Evolutionary conservation across 2,329 filamentous ascomycete genomes (phyloP).

Genomic region (Daldinia eschscholtzii): DNA sequence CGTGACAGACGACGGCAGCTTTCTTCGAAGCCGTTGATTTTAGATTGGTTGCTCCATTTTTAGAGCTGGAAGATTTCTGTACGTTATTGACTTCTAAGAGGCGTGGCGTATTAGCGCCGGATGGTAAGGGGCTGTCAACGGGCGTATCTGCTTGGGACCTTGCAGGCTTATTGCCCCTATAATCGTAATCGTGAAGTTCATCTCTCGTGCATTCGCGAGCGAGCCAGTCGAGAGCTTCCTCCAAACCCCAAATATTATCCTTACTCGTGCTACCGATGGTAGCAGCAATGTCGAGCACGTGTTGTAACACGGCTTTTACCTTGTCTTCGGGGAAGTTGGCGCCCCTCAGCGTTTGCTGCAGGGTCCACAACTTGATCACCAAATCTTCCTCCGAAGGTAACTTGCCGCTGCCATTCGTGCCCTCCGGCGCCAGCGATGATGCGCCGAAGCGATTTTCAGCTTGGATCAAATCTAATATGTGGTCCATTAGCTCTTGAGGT

Average conservation of each 20-base stretch:
- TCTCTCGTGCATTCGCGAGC: conserved; percentile 78
- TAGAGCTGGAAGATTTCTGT: conserved; percentile 52
- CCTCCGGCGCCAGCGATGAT: conserved; percentile 63
- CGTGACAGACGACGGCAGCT: conserved; percentile 67
- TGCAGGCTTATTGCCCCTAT: conserved; percentile 53
- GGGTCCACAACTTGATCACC: conserved; percentile 83
- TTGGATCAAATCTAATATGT: conserved; percentile 79
- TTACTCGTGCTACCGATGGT: conserved; percentile 69
- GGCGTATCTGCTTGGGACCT: conserved; percentile 60
- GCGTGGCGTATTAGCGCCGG: conserved; percentile 64
- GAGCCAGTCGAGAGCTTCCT: conserved; percentile 91
- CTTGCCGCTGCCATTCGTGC: conserved; percentile 57
- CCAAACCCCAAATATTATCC: conserved; percentile 84
- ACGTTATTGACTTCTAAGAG: conserved; percentile 54
- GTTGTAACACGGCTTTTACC: conserved; percentile 73
- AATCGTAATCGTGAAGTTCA: conserved; percentile 80
- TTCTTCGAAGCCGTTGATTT: conserved; percentile 57
- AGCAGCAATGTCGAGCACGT: conserved; percentile 75
- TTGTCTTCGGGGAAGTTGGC: conserved; percentile 76
- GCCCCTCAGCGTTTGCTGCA: conserved; percentile 78
- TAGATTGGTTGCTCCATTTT: conserved; percentile 51
- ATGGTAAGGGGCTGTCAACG: conserved; percentile 63
- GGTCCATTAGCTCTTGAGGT: conserved; percentile 80
- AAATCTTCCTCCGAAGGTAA: conserved; percentile 80
- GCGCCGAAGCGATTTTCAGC: conserved; percentile 72